Evolutionary conservation across 2,329 filamentous ascomycete genomes (phyloP), one percentile per base, ranked within the genome.

Genomic region (Atkinsonella hypoxylon): DNA sequence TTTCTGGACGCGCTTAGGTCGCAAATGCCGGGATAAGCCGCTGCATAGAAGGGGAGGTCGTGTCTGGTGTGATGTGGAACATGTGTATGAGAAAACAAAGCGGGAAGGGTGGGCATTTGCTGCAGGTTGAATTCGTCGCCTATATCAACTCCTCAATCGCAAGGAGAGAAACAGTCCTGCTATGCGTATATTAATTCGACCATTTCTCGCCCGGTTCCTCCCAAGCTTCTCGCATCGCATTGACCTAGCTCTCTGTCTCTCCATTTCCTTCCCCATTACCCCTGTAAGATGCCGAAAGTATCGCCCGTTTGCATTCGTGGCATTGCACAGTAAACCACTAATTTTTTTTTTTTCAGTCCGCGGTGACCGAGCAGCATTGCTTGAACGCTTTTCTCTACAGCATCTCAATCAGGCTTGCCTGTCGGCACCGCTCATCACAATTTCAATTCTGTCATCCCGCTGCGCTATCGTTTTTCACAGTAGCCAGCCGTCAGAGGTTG

Each of bases 1-100:
- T 55, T 62, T 30, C 48, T 62, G 43, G 60, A 60, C 22, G 54
- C 56, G 9, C 47, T 62, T 26, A 59, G 61, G 30, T 61, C 59
- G 15, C 58, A 61, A 36, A 61, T 62, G 60, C 59, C 60, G 2
- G 53, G 51, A 15, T 54, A 31, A 48, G 26, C 4, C 34, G 20
- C 12, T 12, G 30, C 10, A 6, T 3, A 47, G 5, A 31, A 17
- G n/a, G 36, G 9, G 3, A 42, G 38, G n/a, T 12, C 9, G 26
- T 46, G 44, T 9, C n/a, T 41, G n/a, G 42, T 31, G 12, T 22
- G 17, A n/a, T 40, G 2, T 20, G 8, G 39, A 41, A 4, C 8
- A n/a, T n/a, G n/a, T 20, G 39, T 44, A 44, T 44, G 20, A 44
- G 6, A 15, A 22, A 15, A 6, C 8, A 11, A 41, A 4, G 39